phyloP scores from a whole-genome alignment of 345 rosid species.

The Citrus maxima region DNA sequence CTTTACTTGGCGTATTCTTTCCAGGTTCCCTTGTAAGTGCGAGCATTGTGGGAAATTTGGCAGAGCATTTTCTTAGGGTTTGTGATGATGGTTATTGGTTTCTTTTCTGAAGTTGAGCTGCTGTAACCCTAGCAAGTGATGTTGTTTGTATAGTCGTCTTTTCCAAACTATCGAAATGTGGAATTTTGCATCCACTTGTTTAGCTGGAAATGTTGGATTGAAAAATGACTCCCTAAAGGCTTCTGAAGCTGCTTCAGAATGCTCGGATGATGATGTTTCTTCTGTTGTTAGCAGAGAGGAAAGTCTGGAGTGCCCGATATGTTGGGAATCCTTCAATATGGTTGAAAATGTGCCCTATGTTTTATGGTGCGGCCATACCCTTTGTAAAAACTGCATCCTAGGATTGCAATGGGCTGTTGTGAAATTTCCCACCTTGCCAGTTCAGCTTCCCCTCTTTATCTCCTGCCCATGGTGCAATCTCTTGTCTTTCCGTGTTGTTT shows the following conservation, averaged over 20 bases:
- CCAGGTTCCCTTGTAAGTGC: constrained; percentile 9
- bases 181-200: constrained; percentile 54
- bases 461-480: constrained; percentile 93
- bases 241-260: constrained; percentile 43
- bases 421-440: constrained; percentile 68
- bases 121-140: constrained; percentile 4
- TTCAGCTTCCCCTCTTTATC: constrained; percentile 84
- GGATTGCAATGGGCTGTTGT: constrained; percentile 79
- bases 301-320: constrained; percentile 84
- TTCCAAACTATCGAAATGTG: constrained; percentile 37
- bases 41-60: not conserved
- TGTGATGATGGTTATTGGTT: constrained; percentile 8
- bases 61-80: not conserved
- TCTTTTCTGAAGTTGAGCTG: constrained; percentile 11
- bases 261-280: constrained; percentile 72
- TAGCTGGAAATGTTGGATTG: constrained; percentile 38
- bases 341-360: constrained; percentile 94
- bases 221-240: constrained; percentile 33
- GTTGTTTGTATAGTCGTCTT: constrained; percentile 3
- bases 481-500: constrained; percentile 72
- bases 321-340: constrained; percentile 86
- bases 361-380: constrained; percentile 92
- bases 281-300: constrained; percentile 59
- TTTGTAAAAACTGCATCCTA: constrained; percentile 80
- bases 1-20: not conserved